Conservation (phyloP, 2,329 filamentous ascomycete species). For the Cladosporium colombiae region DNA sequence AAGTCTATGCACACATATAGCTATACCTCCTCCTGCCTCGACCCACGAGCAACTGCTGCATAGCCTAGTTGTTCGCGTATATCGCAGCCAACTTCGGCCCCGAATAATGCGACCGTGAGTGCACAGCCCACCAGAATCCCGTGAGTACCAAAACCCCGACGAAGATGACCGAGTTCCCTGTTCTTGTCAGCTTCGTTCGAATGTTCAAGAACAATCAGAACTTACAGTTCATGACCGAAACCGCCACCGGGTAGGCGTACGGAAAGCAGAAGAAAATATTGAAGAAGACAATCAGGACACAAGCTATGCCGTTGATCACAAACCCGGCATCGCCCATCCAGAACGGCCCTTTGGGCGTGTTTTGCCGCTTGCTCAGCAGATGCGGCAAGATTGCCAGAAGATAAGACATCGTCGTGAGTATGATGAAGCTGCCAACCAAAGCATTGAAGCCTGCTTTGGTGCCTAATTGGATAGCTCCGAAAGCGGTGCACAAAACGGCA, state of each 20-base stretch:
- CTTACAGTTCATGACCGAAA: constrained; percentile 42
- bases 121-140: constrained; percentile 52
- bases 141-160: constrained; percentile 52
- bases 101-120: constrained; percentile 52
- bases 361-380: constrained; percentile 35
- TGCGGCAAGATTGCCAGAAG: constrained; percentile 40
- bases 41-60: not conserved
- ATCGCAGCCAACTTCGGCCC: constrained; percentile 48
- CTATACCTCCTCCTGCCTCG: not conserved
- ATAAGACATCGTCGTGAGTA: constrained; percentile 38
- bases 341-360: constrained; percentile 38
- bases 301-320: constrained; percentile 36
- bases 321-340: constrained; percentile 39
- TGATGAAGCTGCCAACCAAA: constrained; percentile 41
- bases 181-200: constrained; percentile 42
- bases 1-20: not conserved
- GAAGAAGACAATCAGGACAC: constrained; percentile 39
- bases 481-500: constrained; percentile 50
- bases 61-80: not conserved
- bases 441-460: constrained; percentile 38
- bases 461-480: constrained; percentile 39
- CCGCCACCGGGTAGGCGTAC: constrained; percentile 32
- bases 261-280: constrained; percentile 42
- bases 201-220: constrained; percentile 6
- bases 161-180: constrained; percentile 56